Evolutionary conservation across 805 yeast species (phyloP).

Genomic region (Kodamaea fukazawae): DNA sequence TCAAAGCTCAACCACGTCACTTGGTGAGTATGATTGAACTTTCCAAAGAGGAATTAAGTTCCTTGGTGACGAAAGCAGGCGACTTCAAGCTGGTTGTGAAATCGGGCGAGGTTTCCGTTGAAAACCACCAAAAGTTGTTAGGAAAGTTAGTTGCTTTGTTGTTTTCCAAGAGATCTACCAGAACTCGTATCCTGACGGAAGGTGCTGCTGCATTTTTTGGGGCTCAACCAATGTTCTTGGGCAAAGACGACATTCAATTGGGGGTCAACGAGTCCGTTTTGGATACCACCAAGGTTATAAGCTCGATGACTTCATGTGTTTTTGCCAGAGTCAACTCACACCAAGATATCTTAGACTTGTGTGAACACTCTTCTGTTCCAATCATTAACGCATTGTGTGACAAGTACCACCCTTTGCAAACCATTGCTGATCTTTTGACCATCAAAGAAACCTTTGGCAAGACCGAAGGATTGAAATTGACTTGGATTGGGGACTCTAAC

Average conservation of each 20-base stretch:
- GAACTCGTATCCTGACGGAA: constrained; percentile 92
- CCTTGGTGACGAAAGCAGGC: constrained; percentile 72
- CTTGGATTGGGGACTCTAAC: constrained; percentile 98
- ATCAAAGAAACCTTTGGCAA: constrained; percentile 73
- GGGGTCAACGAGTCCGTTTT: constrained; percentile 92
- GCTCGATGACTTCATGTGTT: constrained; percentile 95
- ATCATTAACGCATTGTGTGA: constrained; percentile 93
- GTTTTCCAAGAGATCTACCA: constrained; percentile 89
- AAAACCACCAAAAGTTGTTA: constrained; percentile 52
- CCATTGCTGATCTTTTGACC: constrained; percentile 86
- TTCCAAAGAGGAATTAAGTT: constrained; percentile 63
- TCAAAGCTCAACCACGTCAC: constrained; percentile 51
- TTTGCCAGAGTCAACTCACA: constrained; percentile 95
- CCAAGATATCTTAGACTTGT: constrained; percentile 73
- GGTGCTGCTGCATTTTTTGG: constrained; percentile 94
- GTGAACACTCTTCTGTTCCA: constrained; percentile 81
- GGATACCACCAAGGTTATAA: constrained; percentile 84
- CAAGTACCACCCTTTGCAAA: constrained; percentile 90
- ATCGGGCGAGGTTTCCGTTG: constrained; percentile 41
- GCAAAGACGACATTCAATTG: constrained; percentile 93
- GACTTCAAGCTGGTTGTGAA: constrained; percentile 62
- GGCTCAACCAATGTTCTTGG: constrained; percentile 94
- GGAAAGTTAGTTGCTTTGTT: constrained; percentile 84
- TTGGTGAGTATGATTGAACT: constrained; percentile 80
- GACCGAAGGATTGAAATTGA: constrained; percentile 62